phyloP scores from a whole-genome alignment of 305 asterid species.

The Solanum hybrid region DNA sequence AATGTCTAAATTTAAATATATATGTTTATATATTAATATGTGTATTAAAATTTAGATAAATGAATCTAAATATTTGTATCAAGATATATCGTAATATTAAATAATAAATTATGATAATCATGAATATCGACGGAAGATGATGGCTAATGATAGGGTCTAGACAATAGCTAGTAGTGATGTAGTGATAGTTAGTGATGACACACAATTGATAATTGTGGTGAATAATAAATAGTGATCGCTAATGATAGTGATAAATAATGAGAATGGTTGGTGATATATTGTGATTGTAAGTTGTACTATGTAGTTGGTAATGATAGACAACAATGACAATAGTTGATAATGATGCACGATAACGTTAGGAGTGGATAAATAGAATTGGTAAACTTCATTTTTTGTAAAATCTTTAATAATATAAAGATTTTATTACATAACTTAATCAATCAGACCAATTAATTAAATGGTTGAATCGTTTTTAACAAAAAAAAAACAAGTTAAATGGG shows the following conservation, averaged over 20 bases:
- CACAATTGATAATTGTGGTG: no score
- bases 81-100: no score
- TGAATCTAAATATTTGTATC: neutral
- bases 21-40: neutral
- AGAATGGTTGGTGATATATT: neutral
- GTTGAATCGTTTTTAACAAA: neutral
- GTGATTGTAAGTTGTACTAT: neutral
- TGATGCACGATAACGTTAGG: no score
- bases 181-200: neutral
- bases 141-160: neutral
- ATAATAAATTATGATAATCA: no score
- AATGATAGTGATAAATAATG: no score
- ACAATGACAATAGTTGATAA: no score
- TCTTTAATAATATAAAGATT: no score
- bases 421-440: neutral
- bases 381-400: neutral
- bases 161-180: neutral
- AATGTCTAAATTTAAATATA: neutral
- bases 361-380: accelerated
- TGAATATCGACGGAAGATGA: neutral
- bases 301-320: no score
- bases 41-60: neutral
- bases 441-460: neutral
- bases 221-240: no score
- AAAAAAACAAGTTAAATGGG: neutral